These are phyloP conservation scores for Colletotrichum theobromicola DNA, from an alignment of 2,329 filamentous ascomycete species.

Conservation along the genomic window DNA sequence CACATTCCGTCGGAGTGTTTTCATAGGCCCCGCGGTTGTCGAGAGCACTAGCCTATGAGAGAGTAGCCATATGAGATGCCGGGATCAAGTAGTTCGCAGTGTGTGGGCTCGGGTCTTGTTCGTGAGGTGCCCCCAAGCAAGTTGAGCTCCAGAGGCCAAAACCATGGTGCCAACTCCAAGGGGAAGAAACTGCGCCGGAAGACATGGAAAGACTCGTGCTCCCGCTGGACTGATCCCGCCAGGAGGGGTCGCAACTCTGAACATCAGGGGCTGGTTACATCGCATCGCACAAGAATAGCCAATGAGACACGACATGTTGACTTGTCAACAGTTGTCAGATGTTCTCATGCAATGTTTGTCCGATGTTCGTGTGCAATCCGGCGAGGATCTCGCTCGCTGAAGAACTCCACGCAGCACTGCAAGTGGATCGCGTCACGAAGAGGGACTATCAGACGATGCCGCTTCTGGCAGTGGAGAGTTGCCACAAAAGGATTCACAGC, in stretches of 20 bases:
- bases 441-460: not conserved
- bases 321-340: not conserved
- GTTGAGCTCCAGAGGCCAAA: not conserved
- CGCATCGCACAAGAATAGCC: not conserved
- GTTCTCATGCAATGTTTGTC: not conserved
- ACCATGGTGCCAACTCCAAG: not conserved
- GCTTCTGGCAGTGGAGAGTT: not conserved
- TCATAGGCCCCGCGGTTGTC: not conserved
- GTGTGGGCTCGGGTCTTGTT: not conserved
- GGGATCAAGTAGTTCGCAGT: not conserved
- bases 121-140: not conserved
- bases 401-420: not conserved
- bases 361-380: not conserved
- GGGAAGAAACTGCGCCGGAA: not conserved
- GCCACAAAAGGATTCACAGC: not conserved
- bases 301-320: not conserved
- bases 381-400: not conserved
- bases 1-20: not conserved
- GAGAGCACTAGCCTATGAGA: not conserved
- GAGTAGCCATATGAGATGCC: not conserved
- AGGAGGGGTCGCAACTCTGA: not conserved
- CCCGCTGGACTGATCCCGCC: not conserved
- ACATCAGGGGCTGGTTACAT: not conserved
- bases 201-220: not conserved
- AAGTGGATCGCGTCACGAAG: not conserved